Evolutionary conservation across 306 rosid species (phyloP).

Genomic region (Acacia melanoxylon): DNA sequence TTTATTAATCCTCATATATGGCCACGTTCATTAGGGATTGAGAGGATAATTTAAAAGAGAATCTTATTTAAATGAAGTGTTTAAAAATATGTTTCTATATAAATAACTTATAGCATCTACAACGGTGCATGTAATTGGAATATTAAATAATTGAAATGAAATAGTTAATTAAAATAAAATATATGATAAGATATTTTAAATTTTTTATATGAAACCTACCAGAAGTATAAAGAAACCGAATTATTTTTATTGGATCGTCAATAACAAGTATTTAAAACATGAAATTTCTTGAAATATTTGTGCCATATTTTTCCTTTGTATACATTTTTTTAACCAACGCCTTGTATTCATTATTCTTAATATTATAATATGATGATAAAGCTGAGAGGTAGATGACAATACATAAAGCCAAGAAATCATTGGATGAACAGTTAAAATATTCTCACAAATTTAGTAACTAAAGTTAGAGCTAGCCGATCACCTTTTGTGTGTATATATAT

Average conservation of each 20-base stretch:
- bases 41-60: background rate
- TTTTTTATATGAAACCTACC: background rate
- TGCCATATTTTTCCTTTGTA: background rate
- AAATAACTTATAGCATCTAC: background rate
- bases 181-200: background rate
- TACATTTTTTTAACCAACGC: background rate
- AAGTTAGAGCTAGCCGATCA: constrained; percentile 37
- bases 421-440: constrained; percentile 43
- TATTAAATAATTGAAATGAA: background rate
- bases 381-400: constrained; percentile 41
- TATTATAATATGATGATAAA: constrained; percentile 2
- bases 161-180: background rate
- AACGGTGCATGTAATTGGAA: too few relatives aligned
- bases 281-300: background rate
- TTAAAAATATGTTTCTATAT: background rate
- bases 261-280: background rate
- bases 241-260: background rate
- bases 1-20: background rate
- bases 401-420: constrained; percentile 55
- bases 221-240: background rate
- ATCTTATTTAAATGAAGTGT: background rate
- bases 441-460: constrained; percentile 43
- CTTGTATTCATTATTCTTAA: background rate
- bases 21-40: background rate
- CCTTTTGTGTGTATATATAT: background rate